A percentile compares a stretch with the other conserved stretches of the same genome.
Evolutionary conservation across 2,329 filamentous ascomycete species (phyloP).

Genomic region (Chaetothyriales sp.): DNA sequence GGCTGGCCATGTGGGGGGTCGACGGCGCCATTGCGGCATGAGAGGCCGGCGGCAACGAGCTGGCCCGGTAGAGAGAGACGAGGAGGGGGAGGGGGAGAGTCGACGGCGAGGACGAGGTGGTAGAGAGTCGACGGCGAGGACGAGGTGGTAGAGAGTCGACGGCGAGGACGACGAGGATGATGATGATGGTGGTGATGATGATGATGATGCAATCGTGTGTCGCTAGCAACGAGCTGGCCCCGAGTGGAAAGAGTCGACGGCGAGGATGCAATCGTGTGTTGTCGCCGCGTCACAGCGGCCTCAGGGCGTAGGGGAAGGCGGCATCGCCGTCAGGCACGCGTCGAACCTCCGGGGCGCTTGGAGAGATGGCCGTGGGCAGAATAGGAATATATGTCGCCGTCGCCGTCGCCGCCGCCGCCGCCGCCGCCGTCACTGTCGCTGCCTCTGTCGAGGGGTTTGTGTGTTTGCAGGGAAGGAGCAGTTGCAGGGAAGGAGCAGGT

Average conservation of each 20-base stretch:
- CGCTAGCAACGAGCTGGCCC: too few relatives aligned
- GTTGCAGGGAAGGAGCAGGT: neutral
- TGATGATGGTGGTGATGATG: too few relatives aligned
- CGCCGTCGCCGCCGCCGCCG: too few relatives aligned
- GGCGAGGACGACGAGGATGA: neutral
- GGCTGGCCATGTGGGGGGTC: constrained; percentile 41
- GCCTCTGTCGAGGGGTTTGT: neutral
- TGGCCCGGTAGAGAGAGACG: too few relatives aligned
- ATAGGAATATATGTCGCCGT: neutral
- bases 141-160: neutral
- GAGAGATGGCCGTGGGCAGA: neutral
- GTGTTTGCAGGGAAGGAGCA: neutral
- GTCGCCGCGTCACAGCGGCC: neutral
- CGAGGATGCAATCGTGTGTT: neutral
- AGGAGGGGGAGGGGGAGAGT: too few relatives aligned
- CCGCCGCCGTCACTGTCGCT: neutral
- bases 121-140: neutral
- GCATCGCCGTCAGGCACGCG: neutral
- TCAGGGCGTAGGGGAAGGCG: neutral
- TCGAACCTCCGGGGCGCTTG: neutral
- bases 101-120: neutral
- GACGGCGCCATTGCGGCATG: constrained; percentile 39
- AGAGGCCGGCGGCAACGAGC: neutral
- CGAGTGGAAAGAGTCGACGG: neutral
- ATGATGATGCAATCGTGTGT: too few relatives aligned